Evolutionary conservation across 2,329 filamentous ascomycete species (phyloP).

Genomic region (Thielaviopsis punctulata): DNA sequence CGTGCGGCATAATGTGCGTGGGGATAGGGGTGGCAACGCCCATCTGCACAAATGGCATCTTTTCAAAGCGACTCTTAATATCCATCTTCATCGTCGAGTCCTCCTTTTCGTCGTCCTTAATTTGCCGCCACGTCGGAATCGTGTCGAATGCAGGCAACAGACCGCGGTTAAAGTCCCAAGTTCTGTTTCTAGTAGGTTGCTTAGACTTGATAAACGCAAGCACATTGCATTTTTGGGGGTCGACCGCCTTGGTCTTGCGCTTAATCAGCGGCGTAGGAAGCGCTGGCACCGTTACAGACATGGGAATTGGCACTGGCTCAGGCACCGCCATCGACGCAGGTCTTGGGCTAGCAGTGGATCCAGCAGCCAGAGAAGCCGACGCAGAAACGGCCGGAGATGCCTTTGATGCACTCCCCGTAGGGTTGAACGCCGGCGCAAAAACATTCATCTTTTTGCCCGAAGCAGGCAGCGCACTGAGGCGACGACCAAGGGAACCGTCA

Average conservation of each 20-base stretch:
- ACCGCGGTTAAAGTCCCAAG: constrained; percentile 64
- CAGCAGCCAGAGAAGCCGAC: background rate
- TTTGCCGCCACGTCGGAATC: constrained; percentile 63
- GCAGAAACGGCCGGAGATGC: constrained; percentile 1
- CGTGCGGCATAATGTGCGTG: constrained; percentile 50
- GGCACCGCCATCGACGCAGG: background rate
- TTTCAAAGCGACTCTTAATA: constrained; percentile 68
- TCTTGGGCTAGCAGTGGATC: constrained; percentile 3
- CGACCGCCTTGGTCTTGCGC: constrained; percentile 55
- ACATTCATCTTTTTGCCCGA: constrained; percentile 46
- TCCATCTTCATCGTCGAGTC: constrained; percentile 47
- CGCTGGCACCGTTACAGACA: background rate
- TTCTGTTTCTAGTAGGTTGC: constrained; percentile 28
- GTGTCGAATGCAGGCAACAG: constrained; percentile 75
- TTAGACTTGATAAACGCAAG: constrained; percentile 36
- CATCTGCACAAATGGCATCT: constrained; percentile 28
- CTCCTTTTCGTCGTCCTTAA: constrained; percentile 48
- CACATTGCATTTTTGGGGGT: constrained; percentile 50
- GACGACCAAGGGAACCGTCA: constrained; percentile 35
- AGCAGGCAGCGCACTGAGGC: constrained; percentile 32
- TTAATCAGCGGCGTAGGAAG: constrained; percentile 33
- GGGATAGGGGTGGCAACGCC: constrained; percentile 49
- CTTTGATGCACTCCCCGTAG: constrained; percentile 30
- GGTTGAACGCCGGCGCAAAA: constrained; percentile 66
- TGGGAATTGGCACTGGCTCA: constrained; percentile 10